Conservation (phyloP, 73 alveolate species). For the Paramecium pentaurelia region DNA sequence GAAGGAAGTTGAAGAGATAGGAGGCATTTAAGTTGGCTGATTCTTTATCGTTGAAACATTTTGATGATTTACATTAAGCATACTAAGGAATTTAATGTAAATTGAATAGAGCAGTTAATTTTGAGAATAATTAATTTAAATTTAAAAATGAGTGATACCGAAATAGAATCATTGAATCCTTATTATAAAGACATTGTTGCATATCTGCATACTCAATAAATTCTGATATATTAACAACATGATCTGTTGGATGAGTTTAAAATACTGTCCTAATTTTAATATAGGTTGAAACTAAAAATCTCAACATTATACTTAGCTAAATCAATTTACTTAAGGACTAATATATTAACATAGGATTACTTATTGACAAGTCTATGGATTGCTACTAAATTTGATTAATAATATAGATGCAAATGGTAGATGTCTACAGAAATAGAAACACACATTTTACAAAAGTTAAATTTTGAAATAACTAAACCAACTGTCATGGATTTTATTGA, state of each 20-base stretch:
- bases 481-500: conserved; percentile 8
- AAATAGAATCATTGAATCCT: neutral
- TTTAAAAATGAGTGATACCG: neutral
- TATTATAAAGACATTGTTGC: neutral
- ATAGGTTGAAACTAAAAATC: neutral
- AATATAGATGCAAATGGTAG: neutral
- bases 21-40: neutral
- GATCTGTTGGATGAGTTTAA: neutral
- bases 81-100: neutral
- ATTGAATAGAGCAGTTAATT: neutral
- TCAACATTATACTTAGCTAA: neutral
- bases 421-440: neutral
- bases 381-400: neutral
- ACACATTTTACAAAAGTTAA: neutral
- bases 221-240: neutral
- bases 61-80: neutral
- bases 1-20: neutral
- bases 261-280: neutral
- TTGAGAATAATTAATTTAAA: neutral
- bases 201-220: neutral
- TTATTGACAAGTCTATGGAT: neutral
- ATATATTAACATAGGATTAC: neutral
- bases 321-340: neutral
- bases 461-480: conserved; percentile 16
- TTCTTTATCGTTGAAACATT: neutral